phyloP scores from a whole-genome alignment of 768 basidiomycete species.

The Termitomyces sp. region DNA sequence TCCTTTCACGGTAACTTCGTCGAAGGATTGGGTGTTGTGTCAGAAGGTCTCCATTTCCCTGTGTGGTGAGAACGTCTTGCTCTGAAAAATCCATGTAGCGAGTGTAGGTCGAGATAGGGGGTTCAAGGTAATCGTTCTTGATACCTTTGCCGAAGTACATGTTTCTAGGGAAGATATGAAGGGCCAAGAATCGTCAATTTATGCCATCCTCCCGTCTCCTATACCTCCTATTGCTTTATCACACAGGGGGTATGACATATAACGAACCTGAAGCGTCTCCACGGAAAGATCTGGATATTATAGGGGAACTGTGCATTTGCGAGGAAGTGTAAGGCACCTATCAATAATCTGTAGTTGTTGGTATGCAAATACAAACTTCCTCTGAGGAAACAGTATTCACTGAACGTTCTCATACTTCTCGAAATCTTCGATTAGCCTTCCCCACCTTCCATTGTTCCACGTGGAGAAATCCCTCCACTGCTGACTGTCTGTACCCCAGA shows the following conservation, averaged over 20 bases:
- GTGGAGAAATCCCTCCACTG: constrained; percentile 34
- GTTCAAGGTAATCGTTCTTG: background rate
- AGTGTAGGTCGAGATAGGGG: background rate
- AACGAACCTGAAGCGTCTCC: background rate
- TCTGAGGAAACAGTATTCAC: background rate
- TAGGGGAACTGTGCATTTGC: background rate
- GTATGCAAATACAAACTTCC: background rate
- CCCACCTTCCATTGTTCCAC: constrained; percentile 38
- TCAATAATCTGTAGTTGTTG: background rate
- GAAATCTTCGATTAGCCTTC: constrained; percentile 19
- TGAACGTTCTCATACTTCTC: constrained; percentile 22
- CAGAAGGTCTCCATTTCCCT: background rate
- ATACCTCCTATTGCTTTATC: background rate
- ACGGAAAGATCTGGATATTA: background rate
- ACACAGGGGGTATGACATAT: background rate
- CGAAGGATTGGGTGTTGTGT: background rate
- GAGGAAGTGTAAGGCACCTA: background rate
- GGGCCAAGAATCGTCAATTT: background rate
- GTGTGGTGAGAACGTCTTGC: no score
- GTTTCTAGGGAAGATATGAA: background rate
- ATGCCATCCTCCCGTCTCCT: background rate
- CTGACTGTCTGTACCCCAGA: constrained; percentile 30
- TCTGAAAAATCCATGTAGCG: background rate
- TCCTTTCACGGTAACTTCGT: background rate
- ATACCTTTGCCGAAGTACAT: background rate